Conservation (phyloP, 805 yeast genomes). For the Wickerhamomyces pijperi region DNA sequence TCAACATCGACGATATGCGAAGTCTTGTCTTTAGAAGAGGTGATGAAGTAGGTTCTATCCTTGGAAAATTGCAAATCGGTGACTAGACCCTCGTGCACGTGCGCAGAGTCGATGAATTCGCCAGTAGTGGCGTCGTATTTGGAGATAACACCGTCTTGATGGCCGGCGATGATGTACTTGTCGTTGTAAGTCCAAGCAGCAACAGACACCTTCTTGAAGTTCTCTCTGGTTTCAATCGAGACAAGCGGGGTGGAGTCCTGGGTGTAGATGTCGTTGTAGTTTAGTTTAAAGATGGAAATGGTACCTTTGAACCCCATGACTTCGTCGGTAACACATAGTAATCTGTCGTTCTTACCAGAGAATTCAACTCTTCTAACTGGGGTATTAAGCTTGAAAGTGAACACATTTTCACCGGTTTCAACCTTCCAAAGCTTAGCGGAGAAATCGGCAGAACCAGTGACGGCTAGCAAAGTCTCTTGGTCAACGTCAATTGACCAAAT, state of each 20-base stretch:
- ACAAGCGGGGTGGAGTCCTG: slow-evolving; percentile 47
- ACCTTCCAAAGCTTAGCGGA: slow-evolving; percentile 78
- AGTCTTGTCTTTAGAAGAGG: slow-evolving; percentile 85
- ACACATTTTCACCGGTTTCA: slow-evolving; percentile 62
- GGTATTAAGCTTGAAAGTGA: slow-evolving; percentile 63
- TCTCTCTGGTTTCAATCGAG: slow-evolving; percentile 48
- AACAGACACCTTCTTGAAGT: slow-evolving; percentile 55
- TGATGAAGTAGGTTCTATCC: slow-evolving; percentile 82
- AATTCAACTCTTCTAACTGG: slow-evolving; percentile 91
- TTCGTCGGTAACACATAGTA: slow-evolving; percentile 76
- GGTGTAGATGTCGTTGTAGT: slow-evolving; percentile 31
- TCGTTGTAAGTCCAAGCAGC: slow-evolving; percentile 84
- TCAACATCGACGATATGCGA: slow-evolving; percentile 75
- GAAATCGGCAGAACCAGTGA: slow-evolving; percentile 89
- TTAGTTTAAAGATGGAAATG: slow-evolving; percentile 55
- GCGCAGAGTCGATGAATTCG: slow-evolving; percentile 43
- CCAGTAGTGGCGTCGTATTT: slow-evolving; percentile 75
- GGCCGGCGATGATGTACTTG: slow-evolving; percentile 71
- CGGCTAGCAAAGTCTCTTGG: slow-evolving; percentile 49
- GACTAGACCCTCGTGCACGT: slow-evolving; percentile 66
- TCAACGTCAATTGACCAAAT: slow-evolving; percentile 91
- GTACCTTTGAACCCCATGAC: slow-evolving; percentile 86
- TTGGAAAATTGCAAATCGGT: slow-evolving; percentile 86
- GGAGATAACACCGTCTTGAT: slow-evolving; percentile 75
- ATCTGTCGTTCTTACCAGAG: slow-evolving; percentile 55